Evolutionary conservation across 192 early-diverging fungal genomes (phyloP), one percentile per base, ranked within the genome.

Genomic region (Haplosporangium gracile): DNA sequence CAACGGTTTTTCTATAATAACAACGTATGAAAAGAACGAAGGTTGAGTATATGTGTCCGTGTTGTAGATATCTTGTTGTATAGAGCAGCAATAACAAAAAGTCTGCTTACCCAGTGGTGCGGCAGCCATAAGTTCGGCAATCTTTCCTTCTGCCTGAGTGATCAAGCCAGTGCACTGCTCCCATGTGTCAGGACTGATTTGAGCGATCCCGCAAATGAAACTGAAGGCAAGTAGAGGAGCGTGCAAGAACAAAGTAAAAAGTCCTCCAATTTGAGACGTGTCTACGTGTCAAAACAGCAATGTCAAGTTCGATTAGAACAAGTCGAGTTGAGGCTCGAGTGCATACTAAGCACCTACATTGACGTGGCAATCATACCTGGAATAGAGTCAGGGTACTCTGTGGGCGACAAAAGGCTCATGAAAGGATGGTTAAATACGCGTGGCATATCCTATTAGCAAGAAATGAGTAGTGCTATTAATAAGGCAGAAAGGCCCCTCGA

Each of bases 241-340:
- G 86, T 98, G 96, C 74, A 99, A 88, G 81, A 99, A 99, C 75
- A 99, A 85, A 7, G 98, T 99, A 80, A 98, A 99, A 18, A 99
- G 92, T 87, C 95, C 95, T 45, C 98, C 98, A 6, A 96, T 92
- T 89, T 93, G 94, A 26, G 88, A 87, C 15, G 89, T 91, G 49
- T 92, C 90, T 90, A 76, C 26, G 36, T 20, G 16, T 9, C 29
- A 24, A 86, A 65, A 32, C 29, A n/a, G 8, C n/a, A 57, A 65
- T 32, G 0, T 8, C 8, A 32, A 65, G n/a, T 1, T 65, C 13
- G 26, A 32, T 63, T 63, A 63, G 29, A 32, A 65, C 1, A 32
- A 32, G 13, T 4, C 9, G 11, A 15, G 11, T 8, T 26, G 29
- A 65, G 10, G 0, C 29, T 32, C n/a, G 5, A 32, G 49, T 51